Evolutionary conservation across 2,329 filamentous ascomycete species (phyloP), one percentile per base, ranked within the genome.

Genomic region (Fusarium heterosporum): DNA sequence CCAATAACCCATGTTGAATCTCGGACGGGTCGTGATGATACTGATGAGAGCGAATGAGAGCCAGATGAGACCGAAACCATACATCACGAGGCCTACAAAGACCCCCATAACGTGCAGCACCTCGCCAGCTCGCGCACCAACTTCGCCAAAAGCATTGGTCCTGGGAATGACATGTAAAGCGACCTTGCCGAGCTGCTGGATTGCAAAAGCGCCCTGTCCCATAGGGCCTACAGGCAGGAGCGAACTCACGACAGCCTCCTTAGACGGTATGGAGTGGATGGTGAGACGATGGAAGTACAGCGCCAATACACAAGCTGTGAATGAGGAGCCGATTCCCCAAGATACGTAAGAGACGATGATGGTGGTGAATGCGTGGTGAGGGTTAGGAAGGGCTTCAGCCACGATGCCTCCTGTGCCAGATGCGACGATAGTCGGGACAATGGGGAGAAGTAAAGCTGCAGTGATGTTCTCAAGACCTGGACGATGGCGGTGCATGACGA

Each of bases 251-350:
- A 92, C 88, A 55, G 88, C 85, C 72, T 91, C 90, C 47, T 85
- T 82, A 2, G 88, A 85, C 0, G 89, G 89, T 14, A 92, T 81
- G 38, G 88, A 87, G 76, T 92, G 85, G 4, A 92, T 75, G 6
- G 86, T 87, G 11, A 93, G 80, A 12, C 90, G 87, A 60, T 90
- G 87, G 72, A 90, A 91, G 76, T 92, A 93, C 36, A 92, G 84
- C 12, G 86, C 87, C 26, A 92, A 78, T 19, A 91, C 84, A 40
- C 84, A 82, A 75, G 89, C 84, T 3, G 89, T 85, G 49, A 92
- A 81, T 32, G 76, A 76, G 68, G 79, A 82, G 6, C 88, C 87
- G 57, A 87, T 86, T 1, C 89, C 89, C 88, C 88, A 92, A 66
- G 92, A 84, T 16, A 91, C 79, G 72, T 92, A 93, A 4, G 83